Base-by-base conservation (phyloP, 371 early-diverging fungal genomes). In the Capillidium rhysosporum region DNA sequence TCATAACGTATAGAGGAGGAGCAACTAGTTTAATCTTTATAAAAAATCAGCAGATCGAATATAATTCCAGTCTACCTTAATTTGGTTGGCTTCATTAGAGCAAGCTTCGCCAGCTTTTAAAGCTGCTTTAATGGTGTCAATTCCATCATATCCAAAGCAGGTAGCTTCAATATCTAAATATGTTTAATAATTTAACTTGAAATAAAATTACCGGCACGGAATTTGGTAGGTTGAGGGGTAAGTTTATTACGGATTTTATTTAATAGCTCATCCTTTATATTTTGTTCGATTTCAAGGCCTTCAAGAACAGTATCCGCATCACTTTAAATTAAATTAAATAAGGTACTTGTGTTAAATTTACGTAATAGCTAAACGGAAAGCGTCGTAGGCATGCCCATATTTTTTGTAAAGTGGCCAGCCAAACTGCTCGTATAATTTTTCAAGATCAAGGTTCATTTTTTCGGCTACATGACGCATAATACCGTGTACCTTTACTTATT, bases 351-450 rank as follows among this genome's bases (percentile, higher is more conserved):
- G n/a, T n/a, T n/a, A n/a, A n/a, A 65, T 72, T 65, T 76, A 89
- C 87, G 72, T 75, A 59, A 92, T 77, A 29, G 93, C 93, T 48
- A 85, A 61, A 74, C 95, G 93, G 75, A 98, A 98, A 2, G 90
- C 91, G 69, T 95, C 89, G 58, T 84, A 92, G 23, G 98, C 96
- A 65, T 96, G 98, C 14, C 98, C 98, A 68, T 87, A 97, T 73
- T 95, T 89, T 67, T 75, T 80, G 67, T 95, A 96, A 56, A 97
- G 76, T n/a, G 92, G 95, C 96, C 98, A 99, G 26, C 91, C 93
- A 64, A 94, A 78, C 55, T 76, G 62, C 56, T 80, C 75, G 68
- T 98, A 97, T 21, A 98, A 72, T 2, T 82, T 80, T 68, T 92
- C 82, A 41, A 97, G 68, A 40, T 75, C 75, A 56, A 79, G 61